Evolutionary conservation across 2,329 filamentous ascomycete genomes (phyloP).

Genomic region (Fusarium odoratissimum): DNA sequence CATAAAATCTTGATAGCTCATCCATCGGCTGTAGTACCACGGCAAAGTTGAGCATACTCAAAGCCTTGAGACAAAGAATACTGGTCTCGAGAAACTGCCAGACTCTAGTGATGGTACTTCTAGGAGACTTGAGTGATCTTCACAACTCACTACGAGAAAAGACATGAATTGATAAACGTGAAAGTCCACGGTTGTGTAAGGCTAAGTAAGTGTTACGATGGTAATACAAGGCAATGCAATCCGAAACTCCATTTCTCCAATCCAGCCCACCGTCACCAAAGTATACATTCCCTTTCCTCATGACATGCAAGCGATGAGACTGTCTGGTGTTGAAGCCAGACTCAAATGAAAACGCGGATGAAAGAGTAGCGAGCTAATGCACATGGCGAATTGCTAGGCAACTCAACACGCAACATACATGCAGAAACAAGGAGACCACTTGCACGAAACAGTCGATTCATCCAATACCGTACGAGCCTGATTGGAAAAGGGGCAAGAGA

Average conservation of each 20-base stretch:
- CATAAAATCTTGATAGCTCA: background rate
- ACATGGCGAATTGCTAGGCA: slow-evolving; percentile 5
- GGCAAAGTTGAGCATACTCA: background rate
- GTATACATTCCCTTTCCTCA: slow-evolving; percentile 36
- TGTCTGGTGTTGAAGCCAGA: slow-evolving; percentile 22
- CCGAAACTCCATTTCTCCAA: slow-evolving; percentile 37
- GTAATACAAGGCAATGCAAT: slow-evolving; percentile 33
- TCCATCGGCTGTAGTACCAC: background rate
- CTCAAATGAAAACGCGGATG: slow-evolving; percentile 16
- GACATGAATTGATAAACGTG: background rate
- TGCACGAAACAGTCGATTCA: slow-evolving; percentile 38
- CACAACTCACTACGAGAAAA: background rate
- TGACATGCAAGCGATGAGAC: slow-evolving; percentile 35
- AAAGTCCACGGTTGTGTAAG: slow-evolving; percentile 10
- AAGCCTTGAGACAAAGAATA: background rate
- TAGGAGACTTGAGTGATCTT: background rate
- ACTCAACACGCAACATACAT: slow-evolving; percentile 28
- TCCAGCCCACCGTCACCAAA: slow-evolving; percentile 18
- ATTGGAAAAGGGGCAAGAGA: slow-evolving; percentile 10
- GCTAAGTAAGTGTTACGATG: slow-evolving; percentile 25
- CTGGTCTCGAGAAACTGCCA: background rate
- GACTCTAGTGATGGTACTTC: background rate
- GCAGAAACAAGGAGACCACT: slow-evolving; percentile 39
- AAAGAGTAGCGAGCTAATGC: slow-evolving; percentile 11
- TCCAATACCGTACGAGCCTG: slow-evolving; percentile 32